Evolutionary conservation across 1,284 basidiomycete genomes (phyloP), one percentile per base, ranked within the genome.

Genomic region (Clitocybe nebularis): DNA sequence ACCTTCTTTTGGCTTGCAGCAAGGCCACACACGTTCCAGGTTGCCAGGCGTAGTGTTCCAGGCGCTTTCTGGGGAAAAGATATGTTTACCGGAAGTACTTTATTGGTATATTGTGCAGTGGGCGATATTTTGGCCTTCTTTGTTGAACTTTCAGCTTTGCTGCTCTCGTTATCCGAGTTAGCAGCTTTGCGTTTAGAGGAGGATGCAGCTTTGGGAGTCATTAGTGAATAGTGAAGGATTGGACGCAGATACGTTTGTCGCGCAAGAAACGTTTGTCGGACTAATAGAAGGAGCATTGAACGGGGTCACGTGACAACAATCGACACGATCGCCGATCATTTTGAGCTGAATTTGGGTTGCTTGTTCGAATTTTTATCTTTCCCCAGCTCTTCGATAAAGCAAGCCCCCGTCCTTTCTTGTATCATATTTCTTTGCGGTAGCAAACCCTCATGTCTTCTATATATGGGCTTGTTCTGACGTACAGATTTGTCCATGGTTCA

Each of bases 11-110:
- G 72, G 45, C 78, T 75, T 0, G 84, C 74, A 35, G 77, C 78
- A 30, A 86, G 64, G 5, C 86, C 79, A 51, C 79, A 84, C 7
- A 90, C 74, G 56, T 90, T 90, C 86, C 86, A 90, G 5, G 82
- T 61, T 11, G 75, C 74, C 23, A 90, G 66, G n/a, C 85, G 72
- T 24, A 79, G 48, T 3, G 75, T 68, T 4, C 69, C 72, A 17
- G 64, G 54, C 28, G 42, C 53, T 45, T 74, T 73, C 6, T 68
- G 64, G n/a, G 79, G 72, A 54, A 89, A 83, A 9, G 58, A 46
- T 37, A 89, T 79, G 24, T 67, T 59, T n/a, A 64, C 69, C n/a
- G 86, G 87, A 2, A 89, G 53, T 1, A 74, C 72, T 57, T 79
- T 87, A 61, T 89, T 89, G 39, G 75, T 88, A 24, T 83, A 84